A percentile compares a stretch with the other conserved stretches of the same genome.
phyloP scores from a whole-genome alignment of 176 grass and related monocot genomes.

The Bromus sterilis region DNA sequence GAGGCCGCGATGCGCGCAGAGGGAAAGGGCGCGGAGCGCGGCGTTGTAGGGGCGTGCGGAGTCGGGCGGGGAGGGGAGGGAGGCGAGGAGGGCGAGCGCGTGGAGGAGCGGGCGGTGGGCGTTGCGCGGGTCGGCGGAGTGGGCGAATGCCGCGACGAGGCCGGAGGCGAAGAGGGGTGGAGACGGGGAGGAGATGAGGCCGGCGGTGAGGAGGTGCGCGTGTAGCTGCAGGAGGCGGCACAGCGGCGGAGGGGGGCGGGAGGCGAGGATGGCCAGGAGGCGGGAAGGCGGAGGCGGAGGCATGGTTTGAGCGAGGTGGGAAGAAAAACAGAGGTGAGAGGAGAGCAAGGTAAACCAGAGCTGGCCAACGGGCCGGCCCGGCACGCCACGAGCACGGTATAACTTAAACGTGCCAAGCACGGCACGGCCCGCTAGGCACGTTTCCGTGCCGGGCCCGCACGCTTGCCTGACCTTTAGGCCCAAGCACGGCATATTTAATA shows the following conservation, averaged over 20 bases:
- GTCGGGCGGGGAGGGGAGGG: not conserved
- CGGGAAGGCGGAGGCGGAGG: not conserved
- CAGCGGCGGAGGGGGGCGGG: not conserved
- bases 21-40: not conserved
- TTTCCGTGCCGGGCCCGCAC: too few species aligned
- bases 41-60: constrained; percentile 16
- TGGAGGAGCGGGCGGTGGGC: constrained; percentile 19
- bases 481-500: too few species aligned
- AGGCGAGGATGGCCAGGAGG: not conserved
- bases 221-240: not conserved
- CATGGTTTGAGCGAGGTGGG: not conserved
- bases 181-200: not conserved
- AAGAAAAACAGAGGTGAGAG: too few species aligned
- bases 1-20: not conserved
- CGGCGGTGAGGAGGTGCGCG: constrained; percentile 11
- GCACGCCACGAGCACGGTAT: too few species aligned
- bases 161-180: not conserved
- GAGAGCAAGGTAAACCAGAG: too few species aligned
- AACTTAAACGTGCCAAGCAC: too few species aligned
- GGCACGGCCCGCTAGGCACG: too few species aligned
- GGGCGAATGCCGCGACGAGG: constrained; percentile 7
- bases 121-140: not conserved
- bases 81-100: constrained; percentile 28
- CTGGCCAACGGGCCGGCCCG: too few species aligned
- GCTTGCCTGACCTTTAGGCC: too few species aligned